Evolutionary conservation across 139 green algal genomes (phyloP).

Genomic region (Micractinium conductrix): DNA sequence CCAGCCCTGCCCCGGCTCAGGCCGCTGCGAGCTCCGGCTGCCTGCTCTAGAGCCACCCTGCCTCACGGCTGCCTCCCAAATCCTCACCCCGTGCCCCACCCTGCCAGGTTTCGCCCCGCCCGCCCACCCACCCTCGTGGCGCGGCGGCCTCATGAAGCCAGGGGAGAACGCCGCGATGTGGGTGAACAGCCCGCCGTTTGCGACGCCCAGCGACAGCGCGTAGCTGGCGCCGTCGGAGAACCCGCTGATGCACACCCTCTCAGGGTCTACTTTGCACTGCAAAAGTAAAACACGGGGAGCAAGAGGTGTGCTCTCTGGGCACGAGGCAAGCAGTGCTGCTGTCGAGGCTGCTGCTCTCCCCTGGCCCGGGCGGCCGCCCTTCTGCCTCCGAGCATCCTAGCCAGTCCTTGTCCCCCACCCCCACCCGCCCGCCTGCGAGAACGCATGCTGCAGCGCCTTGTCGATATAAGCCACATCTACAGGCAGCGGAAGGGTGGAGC

Average conservation of each 20-base stretch:
- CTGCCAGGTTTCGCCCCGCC: neutral
- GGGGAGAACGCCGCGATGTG: conserved; percentile 57
- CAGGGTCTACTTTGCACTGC: conserved; percentile 17
- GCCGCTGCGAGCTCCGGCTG: too few species aligned
- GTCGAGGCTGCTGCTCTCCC: neutral
- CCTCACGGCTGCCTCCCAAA: too few species aligned
- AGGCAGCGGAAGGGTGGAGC: neutral
- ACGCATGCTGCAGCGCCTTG: conserved; percentile 9
- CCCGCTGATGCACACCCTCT: conserved; percentile 2
- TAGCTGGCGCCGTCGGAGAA: conserved; percentile 62
- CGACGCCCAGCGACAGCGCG: conserved; percentile 51
- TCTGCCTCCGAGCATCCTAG: neutral
- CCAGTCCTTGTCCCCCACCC: neutral
- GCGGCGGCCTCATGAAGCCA: conserved; percentile 47
- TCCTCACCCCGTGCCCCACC: too few species aligned
- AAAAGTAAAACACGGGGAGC: neutral
- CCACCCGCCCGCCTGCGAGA: neutral
- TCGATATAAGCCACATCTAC: conserved; percentile 47
- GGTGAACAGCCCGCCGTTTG: conserved; percentile 56
- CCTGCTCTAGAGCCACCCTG: too few species aligned
- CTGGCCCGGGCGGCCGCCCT: neutral
- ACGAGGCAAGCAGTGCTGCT: neutral
- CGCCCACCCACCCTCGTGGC: neutral
- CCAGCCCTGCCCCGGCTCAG: too few species aligned
- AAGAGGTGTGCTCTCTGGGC: too few species aligned